These are phyloP conservation scores for Monoraphidium neglectum DNA, from an alignment of 139 green algal species.

Conservation along the genomic window DNA sequence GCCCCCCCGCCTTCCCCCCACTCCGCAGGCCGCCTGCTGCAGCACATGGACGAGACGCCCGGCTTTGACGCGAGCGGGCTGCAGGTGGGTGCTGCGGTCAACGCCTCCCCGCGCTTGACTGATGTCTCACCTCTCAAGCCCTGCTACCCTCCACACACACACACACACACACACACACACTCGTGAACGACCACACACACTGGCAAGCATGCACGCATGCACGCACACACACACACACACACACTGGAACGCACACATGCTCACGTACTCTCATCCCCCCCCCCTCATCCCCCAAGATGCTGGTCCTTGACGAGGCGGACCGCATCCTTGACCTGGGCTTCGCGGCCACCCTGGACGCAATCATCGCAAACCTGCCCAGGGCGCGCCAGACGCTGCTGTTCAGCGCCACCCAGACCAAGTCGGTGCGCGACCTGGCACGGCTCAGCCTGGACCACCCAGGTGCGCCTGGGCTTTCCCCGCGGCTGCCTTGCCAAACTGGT, in stretches of 20 bases:
- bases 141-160: not conserved
- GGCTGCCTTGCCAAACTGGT: too few species aligned
- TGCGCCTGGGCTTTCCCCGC: too few species aligned
- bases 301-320: conserved; percentile 98
- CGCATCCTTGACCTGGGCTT: conserved; percentile 98
- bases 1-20: not conserved
- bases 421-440: conserved; percentile 72
- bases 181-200: not conserved
- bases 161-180: not conserved
- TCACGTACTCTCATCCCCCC: not conserved
- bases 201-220: not conserved
- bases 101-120: too few species aligned
- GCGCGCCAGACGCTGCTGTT: conserved; percentile 92
- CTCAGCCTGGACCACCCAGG: conserved; percentile 64
- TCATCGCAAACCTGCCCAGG: conserved; percentile 89
- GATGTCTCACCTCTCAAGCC: too few species aligned
- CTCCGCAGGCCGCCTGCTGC: conserved; percentile 85
- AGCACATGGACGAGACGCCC: conserved; percentile 99
- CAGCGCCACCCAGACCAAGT: conserved; percentile 86
- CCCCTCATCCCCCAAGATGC: conserved; percentile 42
- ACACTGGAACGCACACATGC: not conserved
- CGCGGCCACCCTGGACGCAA: conserved; percentile 87
- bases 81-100: conserved; percentile 41
- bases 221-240: conserved; percentile 13
- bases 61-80: conserved; percentile 86